Evolutionary conservation across 257 asterid genomes (phyloP), one percentile per base, ranked within the genome.

Genomic region (Solanum bulbocastanum): DNA sequence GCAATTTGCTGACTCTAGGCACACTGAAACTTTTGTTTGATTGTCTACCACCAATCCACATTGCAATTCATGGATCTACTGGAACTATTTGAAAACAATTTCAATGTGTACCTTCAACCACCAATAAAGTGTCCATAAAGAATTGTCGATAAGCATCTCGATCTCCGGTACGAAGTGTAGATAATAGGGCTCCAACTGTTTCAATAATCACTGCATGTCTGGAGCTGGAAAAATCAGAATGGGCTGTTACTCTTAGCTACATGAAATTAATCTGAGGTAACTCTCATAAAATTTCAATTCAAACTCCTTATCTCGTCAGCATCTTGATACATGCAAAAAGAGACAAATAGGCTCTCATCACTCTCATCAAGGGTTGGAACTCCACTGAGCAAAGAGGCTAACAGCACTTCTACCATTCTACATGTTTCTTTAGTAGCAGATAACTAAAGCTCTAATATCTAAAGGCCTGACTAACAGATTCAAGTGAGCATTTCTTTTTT

Each of bases 161-260:
- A 89, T 97, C 99, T 87, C 98, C 96, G 10, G 94, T 88, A 49
- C 98, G 98, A 83, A 97, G 95, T 92, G 95, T 89, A 25, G 98
- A 93, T 73, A 97, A 90, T 84, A 96, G 93, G 84, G 98, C 90
- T 66, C 96, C 96, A 82, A 97, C 87, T 82, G 96, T 92, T 91
- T 95, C 98, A 56, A 95, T 88, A 88, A 96, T 89, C 88, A 87
- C 93, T 65, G 94, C 97, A 71, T 93, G 96, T 39, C 94, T 93
- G 52, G 93, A 87, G 58, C 99, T 97, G 92, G 71, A 92, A 49
- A 52, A 72, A 58, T 71, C 27, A 68, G 14, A 83, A 84, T 73
- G 69, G 40, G 40, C 18, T 73, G 75, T 52, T 49, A 69, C 83
- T 49, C 58, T n/a, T 72, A n/a, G 76, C 25, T 33, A 74, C 35